Evolutionary conservation across 2,329 filamentous ascomycete genomes (phyloP).

Genomic region (Fusarium anthophilum): DNA sequence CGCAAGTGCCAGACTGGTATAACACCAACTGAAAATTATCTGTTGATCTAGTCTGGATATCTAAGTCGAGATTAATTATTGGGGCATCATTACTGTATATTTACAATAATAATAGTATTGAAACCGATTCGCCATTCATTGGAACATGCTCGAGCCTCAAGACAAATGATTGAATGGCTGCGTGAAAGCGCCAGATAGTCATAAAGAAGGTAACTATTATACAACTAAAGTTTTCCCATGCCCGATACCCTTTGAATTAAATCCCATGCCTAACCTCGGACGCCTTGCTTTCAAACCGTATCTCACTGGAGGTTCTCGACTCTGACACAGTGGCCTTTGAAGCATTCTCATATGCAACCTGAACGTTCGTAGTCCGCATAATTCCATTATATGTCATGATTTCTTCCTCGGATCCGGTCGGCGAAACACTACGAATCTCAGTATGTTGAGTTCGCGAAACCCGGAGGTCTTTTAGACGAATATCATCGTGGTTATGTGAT

Average conservation of each 20-base stretch:
- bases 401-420: conserved; percentile 50
- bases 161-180: background rate
- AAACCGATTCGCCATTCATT: background rate
- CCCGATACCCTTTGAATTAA: background rate
- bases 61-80: too few relatives aligned
- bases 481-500: conserved; percentile 24
- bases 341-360: conserved; percentile 35
- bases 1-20: too few relatives aligned
- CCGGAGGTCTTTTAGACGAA: conserved; percentile 34
- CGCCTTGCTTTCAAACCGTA: conserved; percentile 15
- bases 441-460: conserved; percentile 39
- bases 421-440: conserved; percentile 49
- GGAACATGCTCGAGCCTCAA: background rate
- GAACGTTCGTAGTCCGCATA: conserved; percentile 48
- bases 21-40: background rate
- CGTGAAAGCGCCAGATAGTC: background rate
- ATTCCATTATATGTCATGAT: conserved; percentile 54
- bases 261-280: conserved; percentile 7
- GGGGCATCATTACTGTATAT: accelerated
- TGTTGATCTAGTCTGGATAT: background rate
- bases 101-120: accelerated
- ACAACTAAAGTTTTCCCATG: background rate
- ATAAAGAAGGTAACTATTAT: background rate
- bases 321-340: conserved; percentile 16
- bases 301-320: conserved; percentile 23